Evolutionary conservation across 2,329 filamentous ascomycete genomes (phyloP).

Genomic region (Xylariaceae sp.): DNA sequence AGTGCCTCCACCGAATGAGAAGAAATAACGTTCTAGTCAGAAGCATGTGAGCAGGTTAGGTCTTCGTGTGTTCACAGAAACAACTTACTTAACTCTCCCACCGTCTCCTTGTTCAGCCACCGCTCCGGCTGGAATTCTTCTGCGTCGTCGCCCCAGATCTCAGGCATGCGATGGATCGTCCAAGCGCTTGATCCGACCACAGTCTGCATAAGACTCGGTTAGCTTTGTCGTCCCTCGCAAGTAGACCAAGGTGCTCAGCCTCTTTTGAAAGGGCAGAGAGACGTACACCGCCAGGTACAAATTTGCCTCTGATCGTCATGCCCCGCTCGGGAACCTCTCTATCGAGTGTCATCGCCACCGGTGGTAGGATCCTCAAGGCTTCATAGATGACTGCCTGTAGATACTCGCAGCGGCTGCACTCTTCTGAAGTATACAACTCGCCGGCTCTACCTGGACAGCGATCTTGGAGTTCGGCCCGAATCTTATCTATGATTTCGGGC

Average conservation of each 20-base stretch:
- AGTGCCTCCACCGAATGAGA: conserved; percentile 14
- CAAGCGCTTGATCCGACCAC: conserved; percentile 14
- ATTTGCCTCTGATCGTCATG: conserved; percentile 12
- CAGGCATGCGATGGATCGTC: conserved; percentile 7
- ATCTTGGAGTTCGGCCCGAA: conserved; percentile 8
- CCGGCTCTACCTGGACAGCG: conserved; percentile 1
- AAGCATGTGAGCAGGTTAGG: not conserved
- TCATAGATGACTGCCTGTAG: conserved; percentile 16
- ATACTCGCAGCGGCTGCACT: conserved; percentile 8
- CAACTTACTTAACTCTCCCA: conserved; percentile 6
- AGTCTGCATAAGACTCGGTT: conserved; percentile 2
- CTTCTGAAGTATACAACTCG: conserved; percentile 4
- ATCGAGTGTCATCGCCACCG: conserved; percentile 6
- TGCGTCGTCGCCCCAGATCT: conserved; percentile 12
- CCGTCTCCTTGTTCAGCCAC: conserved; percentile 9
- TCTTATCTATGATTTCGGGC: conserved; percentile 3
- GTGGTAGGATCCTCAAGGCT: conserved; percentile 5
- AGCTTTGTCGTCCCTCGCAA: not conserved
- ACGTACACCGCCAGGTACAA: conserved; percentile 15
- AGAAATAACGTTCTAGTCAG: conserved; percentile 13
- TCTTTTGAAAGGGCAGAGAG: not conserved
- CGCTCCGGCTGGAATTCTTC: conserved; percentile 14
- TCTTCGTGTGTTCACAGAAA: not conserved
- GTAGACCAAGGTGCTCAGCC: not conserved
- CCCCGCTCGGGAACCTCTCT: conserved; percentile 11